Base-by-base conservation (phyloP, 2,329 filamentous ascomycete species). In the Eutypella sp. region DNA sequence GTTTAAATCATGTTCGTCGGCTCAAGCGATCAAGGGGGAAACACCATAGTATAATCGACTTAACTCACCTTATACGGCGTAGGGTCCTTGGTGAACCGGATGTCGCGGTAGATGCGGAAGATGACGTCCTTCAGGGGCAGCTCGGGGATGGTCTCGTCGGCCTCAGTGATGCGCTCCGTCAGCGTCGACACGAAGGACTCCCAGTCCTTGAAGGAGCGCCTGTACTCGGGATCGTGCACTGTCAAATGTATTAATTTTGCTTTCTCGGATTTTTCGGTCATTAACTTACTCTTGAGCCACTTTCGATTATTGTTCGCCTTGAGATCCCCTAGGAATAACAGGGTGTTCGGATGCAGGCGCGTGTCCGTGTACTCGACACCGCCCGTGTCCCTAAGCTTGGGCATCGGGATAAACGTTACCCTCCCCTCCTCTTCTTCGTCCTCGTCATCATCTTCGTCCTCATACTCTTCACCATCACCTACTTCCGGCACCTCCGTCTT, bases 21-120 rank as follows among this genome's bases (percentile, higher is more conserved):
- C n/a, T n/a, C n/a, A n/a, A n/a, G n/a, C n/a, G n/a, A n/a, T n/a
- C 24, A 42, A 31, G 46, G 45, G 42, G 40, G 37, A 40, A 34
- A 46, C 38, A 5, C 10, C 5, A 18, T 10, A 10, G 24, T 8
- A 19, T n/a, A n/a, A n/a, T n/a, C n/a, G n/a, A n/a, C n/a, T n/a
- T n/a, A n/a, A 29, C 72, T 57, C 68, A 87, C 87, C 76, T 95
- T 95, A 72, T 95, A 96, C 0, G 91, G 90, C 2, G 89, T 93
- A 18, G 80, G 86, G 59, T 95, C 84, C 55, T 88, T 86, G 58
- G 78, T 87, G 68, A 95, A 96, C 45, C 90, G 81, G 37, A 93
- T 78, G 57, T 96, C 90, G 56, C 90, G 77, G 66, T 95, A 89
- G 48, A 96, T 93, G 49, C 90, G 84, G 63, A 92, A 95, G 40